Percentiles rank a stretch among this genome's conserved stretches.
These are phyloP conservation scores for Deinandra increscens DNA, from an alignment of 129 eudicot genomes.

Conservation along the genomic window DNA sequence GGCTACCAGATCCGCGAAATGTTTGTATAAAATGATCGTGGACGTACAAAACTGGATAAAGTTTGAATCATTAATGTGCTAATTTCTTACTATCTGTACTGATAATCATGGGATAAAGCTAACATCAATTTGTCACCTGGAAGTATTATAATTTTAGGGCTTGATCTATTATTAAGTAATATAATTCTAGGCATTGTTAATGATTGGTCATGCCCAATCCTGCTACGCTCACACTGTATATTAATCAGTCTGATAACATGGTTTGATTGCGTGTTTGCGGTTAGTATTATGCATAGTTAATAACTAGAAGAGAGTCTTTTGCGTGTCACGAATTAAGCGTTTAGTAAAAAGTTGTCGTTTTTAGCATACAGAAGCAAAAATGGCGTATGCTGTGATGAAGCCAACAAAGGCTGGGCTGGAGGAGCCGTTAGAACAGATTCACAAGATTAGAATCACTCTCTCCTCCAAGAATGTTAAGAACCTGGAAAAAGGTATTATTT, in stretches of 20 bases:
- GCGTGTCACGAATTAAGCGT: not conserved
- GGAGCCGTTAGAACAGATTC: constrained; percentile 65
- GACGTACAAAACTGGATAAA: no score
- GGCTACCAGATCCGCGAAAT: not conserved
- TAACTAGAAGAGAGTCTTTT: no score
- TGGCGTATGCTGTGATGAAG: constrained; percentile 90
- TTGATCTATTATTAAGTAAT: not conserved
- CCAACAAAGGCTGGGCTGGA: constrained; percentile 80
- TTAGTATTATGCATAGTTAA: no score
- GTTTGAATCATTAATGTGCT: no score
- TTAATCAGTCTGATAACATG: not conserved
- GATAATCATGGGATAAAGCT: not conserved
- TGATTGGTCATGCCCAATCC: not conserved
- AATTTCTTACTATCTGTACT: not conserved
- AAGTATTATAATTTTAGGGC: not conserved
- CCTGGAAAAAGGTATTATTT: constrained; percentile 70
- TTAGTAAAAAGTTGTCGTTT: not conserved
- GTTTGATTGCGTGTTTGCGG: not conserved
- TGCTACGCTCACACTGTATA: not conserved
- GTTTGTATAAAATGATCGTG: not conserved
- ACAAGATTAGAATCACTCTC: constrained; percentile 91
- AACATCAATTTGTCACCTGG: not conserved
- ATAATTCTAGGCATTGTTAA: not conserved
- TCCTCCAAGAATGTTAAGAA: constrained; percentile 89
- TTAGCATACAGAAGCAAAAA: constrained; percentile 13